A percentile compares a stretch with the other conserved stretches of the same genome.
These are phyloP conservation scores for Chlamydomonas applanata DNA, from an alignment of 139 green algal species.

Conservation along the genomic window DNA sequence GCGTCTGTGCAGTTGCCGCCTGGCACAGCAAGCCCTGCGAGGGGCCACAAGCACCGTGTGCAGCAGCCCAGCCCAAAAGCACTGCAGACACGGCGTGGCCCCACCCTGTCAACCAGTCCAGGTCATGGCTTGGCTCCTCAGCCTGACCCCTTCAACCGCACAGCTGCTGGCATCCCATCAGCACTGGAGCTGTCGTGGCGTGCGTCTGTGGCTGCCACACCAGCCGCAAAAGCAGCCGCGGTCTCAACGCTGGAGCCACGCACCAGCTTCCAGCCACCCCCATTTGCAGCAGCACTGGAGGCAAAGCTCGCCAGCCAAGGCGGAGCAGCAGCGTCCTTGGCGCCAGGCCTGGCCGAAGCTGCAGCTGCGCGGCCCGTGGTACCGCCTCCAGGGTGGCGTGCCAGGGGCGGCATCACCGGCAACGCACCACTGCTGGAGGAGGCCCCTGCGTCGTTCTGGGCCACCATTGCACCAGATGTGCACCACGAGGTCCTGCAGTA, in stretches of 20 bases:
- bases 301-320: not conserved
- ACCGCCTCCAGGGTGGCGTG: not conserved
- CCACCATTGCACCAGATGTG: conserved; percentile 34
- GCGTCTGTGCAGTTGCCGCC: not conserved
- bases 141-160: conserved; percentile 32
- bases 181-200: conserved; percentile 30
- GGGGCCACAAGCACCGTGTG: conserved; percentile 13
- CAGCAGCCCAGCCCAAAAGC: conserved; percentile 13
- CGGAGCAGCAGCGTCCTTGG: not conserved
- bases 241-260: conserved; percentile 5
- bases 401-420: conserved; percentile 7
- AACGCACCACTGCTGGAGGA: conserved; percentile 26
- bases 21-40: not conserved
- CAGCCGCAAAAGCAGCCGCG: not conserved
- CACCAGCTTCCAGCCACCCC: not conserved
- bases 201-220: conserved; percentile 14
- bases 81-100: not conserved
- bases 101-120: not conserved
- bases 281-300: not conserved
- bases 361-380: not conserved
- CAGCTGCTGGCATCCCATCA: conserved; percentile 1
- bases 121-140: not conserved
- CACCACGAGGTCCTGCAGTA: conserved; percentile 40
- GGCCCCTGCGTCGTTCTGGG: conserved; percentile 42
- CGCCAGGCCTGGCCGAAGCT: not conserved